Evolutionary conservation across 2,329 filamentous ascomycete genomes (phyloP).

Genomic region (Chlorencoelia australis): DNA sequence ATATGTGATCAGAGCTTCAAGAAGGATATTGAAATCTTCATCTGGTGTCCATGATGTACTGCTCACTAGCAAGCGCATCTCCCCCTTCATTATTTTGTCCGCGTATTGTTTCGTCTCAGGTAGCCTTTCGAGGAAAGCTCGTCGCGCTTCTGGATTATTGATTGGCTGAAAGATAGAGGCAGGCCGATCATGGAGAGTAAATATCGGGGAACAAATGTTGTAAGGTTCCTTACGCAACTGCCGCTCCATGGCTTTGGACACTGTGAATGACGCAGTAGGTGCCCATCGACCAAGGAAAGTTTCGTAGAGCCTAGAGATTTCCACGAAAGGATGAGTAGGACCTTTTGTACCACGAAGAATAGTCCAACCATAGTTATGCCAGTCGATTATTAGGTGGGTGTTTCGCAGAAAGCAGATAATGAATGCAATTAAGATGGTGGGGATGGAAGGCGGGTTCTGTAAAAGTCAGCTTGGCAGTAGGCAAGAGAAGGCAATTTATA

Average conservation of each 20-base stretch:
- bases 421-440: constrained; percentile 69
- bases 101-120: constrained; percentile 53
- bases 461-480: not conserved
- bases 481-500: not conserved
- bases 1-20: constrained; percentile 72
- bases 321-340: constrained; percentile 61
- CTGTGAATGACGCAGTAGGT: constrained; percentile 66
- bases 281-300: constrained; percentile 57
- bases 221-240: constrained; percentile 58
- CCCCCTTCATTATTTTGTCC: constrained; percentile 45
- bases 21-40: constrained; percentile 83
- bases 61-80: constrained; percentile 67
- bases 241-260: constrained; percentile 79
- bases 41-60: constrained; percentile 97
- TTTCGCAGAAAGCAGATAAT: constrained; percentile 66
- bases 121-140: constrained; percentile 54
- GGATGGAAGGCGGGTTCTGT: constrained; percentile 92
- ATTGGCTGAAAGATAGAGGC: constrained; percentile 72
- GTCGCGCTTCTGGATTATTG: constrained; percentile 32
- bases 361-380: constrained; percentile 98
- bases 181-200: constrained; percentile 78
- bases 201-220: constrained; percentile 50
- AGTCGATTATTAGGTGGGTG: constrained; percentile 81
- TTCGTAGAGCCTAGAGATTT: constrained; percentile 70
- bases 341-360: constrained; percentile 61